Conservation (phyloP, 169 alveolate genomes). For the Eimeria acervulina region DNA sequence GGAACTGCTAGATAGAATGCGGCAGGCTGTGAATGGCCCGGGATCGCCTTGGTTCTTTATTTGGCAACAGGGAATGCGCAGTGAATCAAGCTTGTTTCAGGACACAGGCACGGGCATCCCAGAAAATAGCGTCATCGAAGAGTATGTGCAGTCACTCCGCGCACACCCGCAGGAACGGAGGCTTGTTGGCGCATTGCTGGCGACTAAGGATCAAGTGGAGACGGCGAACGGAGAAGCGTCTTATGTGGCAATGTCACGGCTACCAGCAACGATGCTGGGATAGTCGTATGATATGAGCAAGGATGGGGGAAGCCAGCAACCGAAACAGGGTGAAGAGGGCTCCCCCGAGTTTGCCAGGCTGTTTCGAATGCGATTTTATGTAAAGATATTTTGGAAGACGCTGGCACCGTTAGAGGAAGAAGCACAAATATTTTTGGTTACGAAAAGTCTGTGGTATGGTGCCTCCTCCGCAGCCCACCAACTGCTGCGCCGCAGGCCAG, state of each 20-base stretch:
- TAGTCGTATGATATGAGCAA: neutral
- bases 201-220: conserved; percentile 67
- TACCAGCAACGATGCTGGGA: conserved; percentile 72
- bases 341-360: conserved; percentile 24
- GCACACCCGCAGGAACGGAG: conserved; percentile 79
- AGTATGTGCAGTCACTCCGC: conserved; percentile 82
- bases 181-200: conserved; percentile 77
- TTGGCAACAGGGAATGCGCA: conserved; percentile 51
- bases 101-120: conserved; percentile 59
- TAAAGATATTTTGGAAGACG: neutral
- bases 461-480: neutral
- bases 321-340: neutral
- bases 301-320: neutral
- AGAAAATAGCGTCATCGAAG: conserved; percentile 62
- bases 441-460: neutral
- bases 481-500: conserved; percentile 24
- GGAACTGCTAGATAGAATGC: conserved; percentile 60
- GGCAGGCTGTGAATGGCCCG: conserved; percentile 48
- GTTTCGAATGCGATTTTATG: neutral
- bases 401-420: neutral
- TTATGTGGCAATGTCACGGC: conserved; percentile 72
- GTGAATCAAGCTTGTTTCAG: conserved; percentile 15
- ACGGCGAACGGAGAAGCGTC: conserved; percentile 68
- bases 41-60: conserved; percentile 35
- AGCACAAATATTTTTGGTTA: neutral